Conservation (phyloP, 305 asterid species). For the Fraxinus angustifolia region DNA sequence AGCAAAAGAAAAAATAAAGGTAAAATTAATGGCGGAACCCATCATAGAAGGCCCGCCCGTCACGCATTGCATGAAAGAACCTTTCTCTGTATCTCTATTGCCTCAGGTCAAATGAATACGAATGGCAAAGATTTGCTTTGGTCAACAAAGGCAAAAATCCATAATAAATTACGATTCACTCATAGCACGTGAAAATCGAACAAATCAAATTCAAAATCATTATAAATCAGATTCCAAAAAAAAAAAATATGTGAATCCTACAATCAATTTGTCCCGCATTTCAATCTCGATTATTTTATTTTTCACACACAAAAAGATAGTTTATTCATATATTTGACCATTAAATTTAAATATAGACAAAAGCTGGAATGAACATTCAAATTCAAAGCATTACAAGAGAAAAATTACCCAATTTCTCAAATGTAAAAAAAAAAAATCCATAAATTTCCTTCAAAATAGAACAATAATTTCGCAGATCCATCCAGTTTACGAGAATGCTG, state of each 20-base stretch:
- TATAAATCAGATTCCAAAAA: background rate
- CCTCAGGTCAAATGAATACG: too few species aligned
- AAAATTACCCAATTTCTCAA: background rate
- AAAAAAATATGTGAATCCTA: background rate
- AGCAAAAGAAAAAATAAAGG: background rate
- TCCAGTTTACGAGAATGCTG: constrained; percentile 9
- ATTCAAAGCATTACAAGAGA: background rate
- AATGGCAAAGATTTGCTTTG: background rate
- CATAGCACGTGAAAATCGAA: background rate
- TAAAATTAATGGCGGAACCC: background rate
- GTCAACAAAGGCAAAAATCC: background rate
- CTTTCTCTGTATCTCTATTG: background rate
- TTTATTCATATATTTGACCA: background rate
- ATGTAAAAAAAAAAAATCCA: background rate
- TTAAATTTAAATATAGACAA: constrained; percentile 2
- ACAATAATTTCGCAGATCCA: constrained; percentile 8
- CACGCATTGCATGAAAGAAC: background rate
- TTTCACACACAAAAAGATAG: background rate
- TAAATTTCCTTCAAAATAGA: background rate
- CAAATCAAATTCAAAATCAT: background rate
- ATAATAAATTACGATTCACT: background rate
- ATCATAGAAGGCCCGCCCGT: background rate
- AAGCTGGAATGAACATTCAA: background rate
- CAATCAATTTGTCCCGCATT: background rate
- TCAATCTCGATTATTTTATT: background rate